phyloP scores from a whole-genome alignment of 2,329 filamentous ascomycete genomes.

The Cladosporium cucumerinum region DNA sequence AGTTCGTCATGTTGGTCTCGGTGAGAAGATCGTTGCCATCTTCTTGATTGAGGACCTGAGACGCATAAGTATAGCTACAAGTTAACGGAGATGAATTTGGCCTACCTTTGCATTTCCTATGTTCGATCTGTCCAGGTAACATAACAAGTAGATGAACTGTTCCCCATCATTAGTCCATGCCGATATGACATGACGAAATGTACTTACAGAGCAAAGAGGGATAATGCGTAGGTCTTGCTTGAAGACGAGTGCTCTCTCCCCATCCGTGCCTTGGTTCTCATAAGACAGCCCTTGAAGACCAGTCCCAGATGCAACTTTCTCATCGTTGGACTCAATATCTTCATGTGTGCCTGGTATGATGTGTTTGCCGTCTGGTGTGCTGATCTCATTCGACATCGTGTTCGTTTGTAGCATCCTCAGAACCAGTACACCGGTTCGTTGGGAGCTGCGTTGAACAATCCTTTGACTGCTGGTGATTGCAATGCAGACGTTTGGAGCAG shows the following conservation, averaged over 20 bases:
- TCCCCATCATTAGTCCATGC: background rate
- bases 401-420: background rate
- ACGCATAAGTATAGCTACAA: conserved; percentile 36
- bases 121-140: conserved; percentile 66
- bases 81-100: background rate
- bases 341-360: background rate
- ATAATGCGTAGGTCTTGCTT: conserved; percentile 61
- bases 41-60: conserved; percentile 58
- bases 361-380: background rate
- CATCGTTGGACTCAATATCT: conserved; percentile 11
- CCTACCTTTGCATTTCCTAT: conserved; percentile 40
- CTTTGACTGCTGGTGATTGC: background rate
- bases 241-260: conserved; percentile 20
- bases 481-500: background rate
- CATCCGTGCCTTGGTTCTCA: background rate
- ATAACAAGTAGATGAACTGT: conserved; percentile 59
- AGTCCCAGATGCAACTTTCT: background rate
- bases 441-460: background rate
- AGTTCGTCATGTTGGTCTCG: conserved; percentile 59
- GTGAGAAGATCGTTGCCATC: conserved; percentile 60
- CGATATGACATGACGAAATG: background rate
- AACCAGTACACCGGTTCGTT: background rate
- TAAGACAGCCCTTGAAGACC: background rate
- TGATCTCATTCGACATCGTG: background rate
- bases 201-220: conserved; percentile 53